A percentile compares a stretch with the other conserved stretches of the same genome.
Conservation (phyloP, 202 grass and related monocot genomes). For the Hordeum pubiflorum region DNA sequence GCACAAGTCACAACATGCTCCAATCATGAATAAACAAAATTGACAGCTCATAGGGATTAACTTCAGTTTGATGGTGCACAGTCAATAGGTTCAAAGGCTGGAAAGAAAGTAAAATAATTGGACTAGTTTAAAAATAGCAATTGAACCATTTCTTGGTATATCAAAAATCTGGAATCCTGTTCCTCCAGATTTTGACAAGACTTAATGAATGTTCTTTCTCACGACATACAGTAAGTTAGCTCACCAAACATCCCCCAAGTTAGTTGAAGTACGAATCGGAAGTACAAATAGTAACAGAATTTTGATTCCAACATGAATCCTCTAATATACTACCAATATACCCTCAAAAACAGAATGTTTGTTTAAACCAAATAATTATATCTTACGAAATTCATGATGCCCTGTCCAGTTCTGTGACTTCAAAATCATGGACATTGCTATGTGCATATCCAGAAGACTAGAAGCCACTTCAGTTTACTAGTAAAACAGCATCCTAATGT, state of each 20-base stretch:
- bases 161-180: background rate
- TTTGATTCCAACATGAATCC: background rate
- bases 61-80: background rate
- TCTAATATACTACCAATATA: no score
- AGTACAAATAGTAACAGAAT: background rate
- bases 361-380: background rate
- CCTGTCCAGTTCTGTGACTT: background rate
- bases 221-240: background rate
- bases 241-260: background rate
- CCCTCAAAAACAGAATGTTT: background rate
- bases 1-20: background rate
- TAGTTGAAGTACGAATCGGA: background rate
- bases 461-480: background rate
- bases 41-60: background rate
- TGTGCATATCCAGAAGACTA: background rate
- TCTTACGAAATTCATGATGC: background rate
- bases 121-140: background rate
- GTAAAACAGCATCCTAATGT: background rate
- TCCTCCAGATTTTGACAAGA: background rate
- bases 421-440: background rate
- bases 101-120: background rate
- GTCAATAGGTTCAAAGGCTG: background rate
- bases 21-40: conserved; percentile 7
- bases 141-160: background rate
- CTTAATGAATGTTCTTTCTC: background rate